phyloP scores from a whole-genome alignment of 352 stramenopile genomes.

The Globisporangium viniferum region DNA sequence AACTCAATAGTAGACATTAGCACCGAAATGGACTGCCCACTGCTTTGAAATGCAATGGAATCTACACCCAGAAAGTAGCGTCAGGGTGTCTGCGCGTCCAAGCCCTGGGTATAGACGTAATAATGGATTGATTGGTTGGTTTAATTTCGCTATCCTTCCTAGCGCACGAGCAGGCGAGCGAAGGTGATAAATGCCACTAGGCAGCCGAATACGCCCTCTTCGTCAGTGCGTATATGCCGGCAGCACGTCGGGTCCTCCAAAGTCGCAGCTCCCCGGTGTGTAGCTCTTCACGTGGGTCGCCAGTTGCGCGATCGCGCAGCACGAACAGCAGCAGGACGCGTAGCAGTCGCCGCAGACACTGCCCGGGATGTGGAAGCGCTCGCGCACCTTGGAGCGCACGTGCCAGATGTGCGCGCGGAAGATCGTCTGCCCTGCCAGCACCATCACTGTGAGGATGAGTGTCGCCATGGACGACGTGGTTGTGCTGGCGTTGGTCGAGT shows the following conservation, averaged over 20 bases:
- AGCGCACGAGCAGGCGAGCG: no score
- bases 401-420: neutral
- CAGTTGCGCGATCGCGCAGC: neutral
- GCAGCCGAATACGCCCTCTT: no score
- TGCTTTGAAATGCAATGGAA: no score
- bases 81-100: no score
- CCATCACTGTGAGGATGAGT: neutral
- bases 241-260: neutral
- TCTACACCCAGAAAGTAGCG: no score
- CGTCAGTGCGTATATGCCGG: neutral
- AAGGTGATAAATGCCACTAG: no score
- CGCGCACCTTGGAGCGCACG: neutral
- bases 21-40: no score
- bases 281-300: conserved; percentile 1
- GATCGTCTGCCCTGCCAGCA: neutral
- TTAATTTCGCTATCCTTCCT: no score
- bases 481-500: neutral
- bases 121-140: no score
- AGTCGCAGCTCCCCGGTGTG: neutral
- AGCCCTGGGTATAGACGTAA: no score
- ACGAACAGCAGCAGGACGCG: neutral
- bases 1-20: no score
- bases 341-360: neutral
- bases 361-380: neutral
- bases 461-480: neutral